Evolutionary conservation across 768 basidiomycete genomes (phyloP).

Genomic region (Pisolithus sp.): DNA sequence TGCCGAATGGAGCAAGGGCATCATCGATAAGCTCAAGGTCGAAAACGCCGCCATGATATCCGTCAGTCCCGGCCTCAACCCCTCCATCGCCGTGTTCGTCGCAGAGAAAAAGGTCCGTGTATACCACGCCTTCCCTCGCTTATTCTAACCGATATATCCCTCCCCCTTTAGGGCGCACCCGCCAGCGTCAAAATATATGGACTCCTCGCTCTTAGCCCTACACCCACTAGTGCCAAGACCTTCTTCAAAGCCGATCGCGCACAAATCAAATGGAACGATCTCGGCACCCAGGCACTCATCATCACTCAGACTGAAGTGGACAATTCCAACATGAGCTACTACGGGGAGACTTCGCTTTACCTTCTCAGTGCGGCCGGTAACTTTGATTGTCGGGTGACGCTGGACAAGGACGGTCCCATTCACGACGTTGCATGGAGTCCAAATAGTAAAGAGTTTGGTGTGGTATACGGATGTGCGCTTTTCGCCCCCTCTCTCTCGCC

Average conservation of each 20-base stretch:
- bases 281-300: constrained; percentile 87
- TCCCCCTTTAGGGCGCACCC: constrained; percentile 63
- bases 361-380: constrained; percentile 87
- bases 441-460: constrained; percentile 93
- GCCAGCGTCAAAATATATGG: constrained; percentile 83
- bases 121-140: too few relatives aligned
- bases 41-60: constrained; percentile 76
- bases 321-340: constrained; percentile 95
- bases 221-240: constrained; percentile 82
- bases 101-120: constrained; percentile 81
- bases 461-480: constrained; percentile 88
- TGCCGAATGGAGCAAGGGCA: constrained; percentile 70
- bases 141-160: too few relatives aligned
- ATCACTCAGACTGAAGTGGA: constrained; percentile 96
- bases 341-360: constrained; percentile 95
- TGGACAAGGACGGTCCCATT: constrained; percentile 96
- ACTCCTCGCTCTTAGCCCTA: constrained; percentile 48
- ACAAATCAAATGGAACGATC: constrained; percentile 92
- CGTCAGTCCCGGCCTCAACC: constrained; percentile 80
- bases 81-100: constrained; percentile 86
- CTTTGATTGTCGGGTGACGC: constrained; percentile 81
- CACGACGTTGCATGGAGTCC: constrained; percentile 97
- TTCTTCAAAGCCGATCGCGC: constrained; percentile 96
- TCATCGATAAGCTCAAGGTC: constrained; percentile 75
- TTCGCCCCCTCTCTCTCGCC: constrained; percentile 7